A percentile compares a stretch with the other conserved stretches of the same genome.
These are phyloP conservation scores for Cyclostephanos tholiformis DNA, from an alignment of 108 stramenopile genomes.

Conservation along the genomic window DNA sequence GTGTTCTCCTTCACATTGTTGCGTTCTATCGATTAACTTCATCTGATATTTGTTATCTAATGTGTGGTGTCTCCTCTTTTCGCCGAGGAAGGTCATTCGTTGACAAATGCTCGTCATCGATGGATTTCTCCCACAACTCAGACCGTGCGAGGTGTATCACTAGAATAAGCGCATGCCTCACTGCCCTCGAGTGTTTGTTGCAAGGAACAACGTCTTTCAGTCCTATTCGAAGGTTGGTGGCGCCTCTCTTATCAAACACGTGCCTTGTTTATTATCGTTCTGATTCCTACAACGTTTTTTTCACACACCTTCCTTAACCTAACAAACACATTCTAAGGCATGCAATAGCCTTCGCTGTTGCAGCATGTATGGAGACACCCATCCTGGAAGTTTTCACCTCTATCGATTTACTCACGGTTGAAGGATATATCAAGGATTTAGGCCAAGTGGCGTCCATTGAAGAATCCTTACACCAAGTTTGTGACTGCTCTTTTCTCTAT, in stretches of 20 bases:
- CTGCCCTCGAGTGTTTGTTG: slow-evolving; percentile 47
- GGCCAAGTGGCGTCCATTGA: slow-evolving; percentile 36
- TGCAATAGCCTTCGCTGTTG: slow-evolving; percentile 34
- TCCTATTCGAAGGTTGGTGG: slow-evolving; percentile 31
- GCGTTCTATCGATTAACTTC: background rate
- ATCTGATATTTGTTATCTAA: background rate
- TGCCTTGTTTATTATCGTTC: too few species aligned
- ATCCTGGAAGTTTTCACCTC: slow-evolving; percentile 28
- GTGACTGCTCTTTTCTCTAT: slow-evolving; percentile 52
- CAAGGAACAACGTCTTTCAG: slow-evolving; percentile 50
- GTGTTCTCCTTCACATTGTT: background rate
- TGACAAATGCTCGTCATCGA: slow-evolving; percentile 38
- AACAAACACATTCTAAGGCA: slow-evolving; percentile 10
- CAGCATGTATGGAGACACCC: slow-evolving; percentile 40
- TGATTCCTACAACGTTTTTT: too few species aligned
- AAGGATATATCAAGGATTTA: slow-evolving; percentile 34
- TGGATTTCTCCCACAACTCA: slow-evolving; percentile 15
- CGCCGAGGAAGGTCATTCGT: slow-evolving; percentile 26
- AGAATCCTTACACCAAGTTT: slow-evolving; percentile 30
- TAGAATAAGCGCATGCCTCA: slow-evolving; percentile 40
- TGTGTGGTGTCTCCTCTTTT: background rate
- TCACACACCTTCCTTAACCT: background rate
- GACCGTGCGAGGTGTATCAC: slow-evolving; percentile 33
- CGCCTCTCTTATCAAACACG: background rate
- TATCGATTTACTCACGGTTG: slow-evolving; percentile 30